Conservation (phyloP, 2,329 filamentous ascomycete species). For the Fusarium ambrosium region DNA sequence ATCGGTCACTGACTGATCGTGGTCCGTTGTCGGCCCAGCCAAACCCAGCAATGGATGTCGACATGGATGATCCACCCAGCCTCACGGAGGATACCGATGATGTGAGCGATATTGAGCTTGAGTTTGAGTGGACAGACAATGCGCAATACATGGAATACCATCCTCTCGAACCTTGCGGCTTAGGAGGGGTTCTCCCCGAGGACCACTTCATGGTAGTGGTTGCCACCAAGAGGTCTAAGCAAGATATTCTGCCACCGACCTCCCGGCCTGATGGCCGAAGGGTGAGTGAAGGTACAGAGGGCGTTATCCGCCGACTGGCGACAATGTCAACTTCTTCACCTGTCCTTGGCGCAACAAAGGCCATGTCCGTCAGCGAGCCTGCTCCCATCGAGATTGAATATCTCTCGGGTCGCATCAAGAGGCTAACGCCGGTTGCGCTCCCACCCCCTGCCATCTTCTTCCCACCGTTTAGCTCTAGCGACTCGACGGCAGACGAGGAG, state of each 20-base stretch:
- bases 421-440: constrained; percentile 61
- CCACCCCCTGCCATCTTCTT: constrained; percentile 68
- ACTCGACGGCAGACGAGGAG: constrained; percentile 52
- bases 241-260: constrained; percentile 25
- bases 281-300: constrained; percentile 53
- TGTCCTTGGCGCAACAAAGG: constrained; percentile 6
- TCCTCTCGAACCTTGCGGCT: constrained; percentile 68
- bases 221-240: constrained; percentile 60
- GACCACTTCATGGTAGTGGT: constrained; percentile 74
- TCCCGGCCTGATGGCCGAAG: constrained; percentile 9
- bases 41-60: constrained; percentile 49
- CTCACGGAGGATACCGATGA: constrained; percentile 54
- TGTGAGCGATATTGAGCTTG: constrained; percentile 57
- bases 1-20: constrained; percentile 64
- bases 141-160: constrained; percentile 55
- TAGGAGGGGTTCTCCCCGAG: constrained; percentile 72
- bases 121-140: constrained; percentile 62
- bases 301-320: constrained; percentile 58
- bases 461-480: constrained; percentile 60
- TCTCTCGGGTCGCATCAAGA: constrained; percentile 57
- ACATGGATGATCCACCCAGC: constrained; percentile 46
- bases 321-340: constrained; percentile 59
- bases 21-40: constrained; percentile 20
- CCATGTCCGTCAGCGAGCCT: not conserved
- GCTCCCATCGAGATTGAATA: constrained; percentile 61